Base-by-base conservation (phyloP, 306 rosid species). In the Cajanus cajan region DNA sequence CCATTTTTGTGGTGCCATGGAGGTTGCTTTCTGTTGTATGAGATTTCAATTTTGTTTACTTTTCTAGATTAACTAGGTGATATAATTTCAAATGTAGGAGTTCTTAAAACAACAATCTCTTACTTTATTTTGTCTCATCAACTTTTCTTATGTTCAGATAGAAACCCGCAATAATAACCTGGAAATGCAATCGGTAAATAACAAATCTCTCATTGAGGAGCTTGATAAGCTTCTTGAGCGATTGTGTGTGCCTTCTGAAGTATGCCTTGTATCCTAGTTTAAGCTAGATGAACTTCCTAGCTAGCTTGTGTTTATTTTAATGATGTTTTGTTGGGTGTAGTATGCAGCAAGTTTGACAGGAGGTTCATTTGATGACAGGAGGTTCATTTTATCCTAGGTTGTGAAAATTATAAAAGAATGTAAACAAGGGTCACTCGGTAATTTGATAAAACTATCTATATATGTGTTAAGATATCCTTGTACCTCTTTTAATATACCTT, bases 161-260 rank as follows among this genome's bases (percentile, higher is more conserved):
- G 99, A 95, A 87, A 90, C 88, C 48, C 98, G 96, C 84, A 95
- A 91, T 74, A 95, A 95, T 91, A 95, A 82, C 83, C 82, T 95
- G 84, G 97, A 91, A 90, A 93, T 85, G 91, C 98, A 92, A 83
- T 92, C 98, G 16, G 98, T 95, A 52, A 95, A 95, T 83, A 95
- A 91, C 84, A 91, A 91, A 87, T 83, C 98, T 74, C 98, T 95
- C 77, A 91, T 95, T 68, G 96, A 82, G 84, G 98, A 95, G 85
- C 97, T 95, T 10, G 98, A 95, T 82, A 91, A 91, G 87, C 96
- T 95, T 82, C 90, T 95, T 66, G 89, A 86, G 82, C 84, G 94
- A 28, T 89, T 93, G 84, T 87, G 85, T 58, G 94, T 95, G 83
- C 98, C 99, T 87, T 84, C 98, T 40, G 98, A 93, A 98, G 99